Base-by-base conservation (phyloP, 2,329 filamentous ascomycete species). In the Didymella pomorum region DNA sequence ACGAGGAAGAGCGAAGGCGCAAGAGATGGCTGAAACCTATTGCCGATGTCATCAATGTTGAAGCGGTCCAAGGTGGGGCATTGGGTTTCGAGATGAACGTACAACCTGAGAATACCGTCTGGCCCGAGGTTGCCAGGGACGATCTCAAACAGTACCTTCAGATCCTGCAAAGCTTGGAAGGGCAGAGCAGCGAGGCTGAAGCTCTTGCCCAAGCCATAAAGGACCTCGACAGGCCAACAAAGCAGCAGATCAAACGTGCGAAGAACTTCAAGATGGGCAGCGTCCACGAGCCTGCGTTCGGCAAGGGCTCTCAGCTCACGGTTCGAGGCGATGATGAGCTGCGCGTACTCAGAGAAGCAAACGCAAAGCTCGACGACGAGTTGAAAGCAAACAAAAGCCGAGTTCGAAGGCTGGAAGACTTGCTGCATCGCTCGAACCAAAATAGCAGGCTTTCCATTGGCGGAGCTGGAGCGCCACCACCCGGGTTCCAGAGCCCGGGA, bases 211-310 rank as follows among this genome's bases (percentile, higher is more conserved):
- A 92, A 70, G 85, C 93, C 18, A 84, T 96, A 59, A 87, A 88
- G 60, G 93, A 96, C 52, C 82, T 98, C 14, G 89, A 89, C 72
- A 87, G 85, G 55, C 93, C 94, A 2, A 95, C 92, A 0, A 92
- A 90, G 68, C 92, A 95, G 74, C 93, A 96, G 72, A 86, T 89
- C 60, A 93, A 92, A 76, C 87, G 92, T 56, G 86, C 95, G 7
- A 96, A 94, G 75, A 93, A 92, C 5, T 98, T 99, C 81, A 97
- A 97, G 74, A 95, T 96, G 72, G 95, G 95, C 16, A 98, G 95
- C 72, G 86, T 98, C 35, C 93, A 97, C 69, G 95, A 98, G 73
- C 89, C 89, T n/a, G 87, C 87, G 2, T 84, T 97, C 61, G 92
- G 92, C n/a, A 87, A 90, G 70, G 96, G 91, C 64, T 94, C 92